Evolutionary conservation across 106 monocot species (phyloP).

Genomic region (Vanilla planifolia): DNA sequence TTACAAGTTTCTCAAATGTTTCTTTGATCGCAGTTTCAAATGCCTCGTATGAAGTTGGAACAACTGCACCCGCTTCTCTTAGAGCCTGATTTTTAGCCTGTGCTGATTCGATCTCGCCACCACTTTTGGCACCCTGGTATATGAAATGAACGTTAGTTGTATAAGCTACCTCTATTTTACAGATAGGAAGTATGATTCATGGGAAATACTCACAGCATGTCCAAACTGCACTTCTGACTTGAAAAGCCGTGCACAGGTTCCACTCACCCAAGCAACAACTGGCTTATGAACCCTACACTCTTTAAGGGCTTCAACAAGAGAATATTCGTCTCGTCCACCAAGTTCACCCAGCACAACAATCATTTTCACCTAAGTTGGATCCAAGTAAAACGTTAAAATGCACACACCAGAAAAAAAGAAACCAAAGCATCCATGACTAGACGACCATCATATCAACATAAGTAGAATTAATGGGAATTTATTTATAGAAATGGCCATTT

Average conservation of each 20-base stretch:
- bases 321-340: slow-evolving; percentile 87
- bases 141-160: neutral
- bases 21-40: slow-evolving; percentile 72
- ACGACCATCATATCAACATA: no score
- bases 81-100: slow-evolving; percentile 90
- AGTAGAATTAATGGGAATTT: no score
- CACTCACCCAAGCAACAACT: slow-evolving; percentile 97
- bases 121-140: slow-evolving; percentile 88
- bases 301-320: slow-evolving; percentile 84
- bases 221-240: slow-evolving; percentile 99
- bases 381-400: neutral
- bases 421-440: no score
- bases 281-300: slow-evolving; percentile 83
- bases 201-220: slow-evolving; percentile 70
- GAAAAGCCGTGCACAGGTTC: slow-evolving; percentile 86
- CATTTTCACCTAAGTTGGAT: slow-evolving; percentile 68
- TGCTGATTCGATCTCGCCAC: slow-evolving; percentile 91
- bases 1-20: slow-evolving; percentile 81
- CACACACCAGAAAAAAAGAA: no score
- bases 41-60: slow-evolving; percentile 91
- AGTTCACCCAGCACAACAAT: slow-evolving; percentile 93
- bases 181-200: neutral
- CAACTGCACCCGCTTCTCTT: slow-evolving; percentile 81
- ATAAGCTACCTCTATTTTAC: neutral
- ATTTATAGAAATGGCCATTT: no score